Evolutionary conservation across 169 alveolate species (phyloP), one percentile per base, ranked within the genome.

Genomic region (Plasmodium sp.): DNA sequence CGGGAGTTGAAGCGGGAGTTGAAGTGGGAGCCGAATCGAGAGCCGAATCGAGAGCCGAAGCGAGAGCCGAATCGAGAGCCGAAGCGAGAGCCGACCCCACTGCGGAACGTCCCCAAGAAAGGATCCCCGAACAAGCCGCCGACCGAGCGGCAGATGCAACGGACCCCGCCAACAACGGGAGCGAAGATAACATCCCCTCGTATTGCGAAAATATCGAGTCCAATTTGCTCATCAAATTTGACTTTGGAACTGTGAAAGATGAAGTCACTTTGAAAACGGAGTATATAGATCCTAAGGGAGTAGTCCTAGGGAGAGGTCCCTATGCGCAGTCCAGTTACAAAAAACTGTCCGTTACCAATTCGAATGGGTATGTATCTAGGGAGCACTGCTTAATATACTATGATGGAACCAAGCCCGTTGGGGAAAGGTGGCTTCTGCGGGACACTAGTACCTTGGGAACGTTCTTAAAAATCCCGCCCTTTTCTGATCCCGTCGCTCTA

Each of bases 401-500:
- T 93, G 98, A 97, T 84, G 98, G 98, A 41, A 82, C 96, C 45
- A 90, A 94, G 43, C 96, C 96, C 22, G 74, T 94, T 36, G 97
- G 97, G 16, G 94, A 93, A 79, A 92, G 98, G 41, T 98, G 99
- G 99, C 48, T 96, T 31, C 88, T 98, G 56, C 93, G 97, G 81
- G 99, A 98, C 54, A 92, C 96, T 85, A 96, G 98, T 83, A 97
- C 99, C 16, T 95, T 97, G 34, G 99, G 99, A 10, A 98, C 99
- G 9, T 98, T 97, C 85, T 80, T 98, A 71, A 97, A 97, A 79
- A 83, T 98, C 36, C 96, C 96, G 85, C 98, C 99, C 3, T 97
- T 96, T 93, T 94, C 94, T 34, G 96, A 92, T 27, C 98, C 98
- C 31, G 86, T 97, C 12, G 97, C 98, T 22, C 71, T 97, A n/a